A percentile compares a stretch with the other conserved stretches of the same genome.
Evolutionary conservation across 345 rosid species (phyloP).

Genomic region (Turritis glabra): DNA sequence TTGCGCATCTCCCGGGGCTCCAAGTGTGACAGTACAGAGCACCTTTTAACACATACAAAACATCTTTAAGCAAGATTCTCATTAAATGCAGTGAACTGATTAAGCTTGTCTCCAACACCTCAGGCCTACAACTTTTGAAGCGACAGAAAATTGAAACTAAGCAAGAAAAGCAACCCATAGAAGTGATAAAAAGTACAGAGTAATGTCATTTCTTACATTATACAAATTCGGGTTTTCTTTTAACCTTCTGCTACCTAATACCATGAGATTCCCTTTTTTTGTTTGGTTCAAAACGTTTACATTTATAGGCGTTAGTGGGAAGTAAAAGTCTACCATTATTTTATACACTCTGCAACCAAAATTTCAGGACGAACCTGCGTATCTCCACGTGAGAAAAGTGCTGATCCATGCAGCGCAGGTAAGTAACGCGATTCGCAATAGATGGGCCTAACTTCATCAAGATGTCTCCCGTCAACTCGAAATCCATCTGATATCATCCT

Average conservation of each 20-base stretch:
- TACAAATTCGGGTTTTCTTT: not conserved
- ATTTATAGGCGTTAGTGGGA: not conserved
- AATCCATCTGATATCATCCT: conserved; percentile 81
- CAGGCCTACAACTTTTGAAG: conserved; percentile 15
- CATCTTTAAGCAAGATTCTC: conserved; percentile 15
- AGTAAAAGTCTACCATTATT: not conserved
- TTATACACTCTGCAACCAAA: not conserved
- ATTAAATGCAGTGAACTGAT: conserved; percentile 1
- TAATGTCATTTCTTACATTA: not conserved
- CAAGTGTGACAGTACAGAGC: conserved; percentile 91
- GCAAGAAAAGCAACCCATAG: conserved; percentile 8
- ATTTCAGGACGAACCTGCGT: conserved; percentile 66
- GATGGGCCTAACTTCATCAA: conserved; percentile 85
- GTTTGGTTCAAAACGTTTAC: not conserved
- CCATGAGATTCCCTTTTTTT: too few relatives aligned
- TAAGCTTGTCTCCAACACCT: not conserved
- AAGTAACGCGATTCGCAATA: conserved; percentile 72
- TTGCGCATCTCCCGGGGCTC: conserved; percentile 93
- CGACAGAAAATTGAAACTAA: not conserved
- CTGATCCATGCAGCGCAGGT: conserved; percentile 82
- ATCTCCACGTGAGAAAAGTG: conserved; percentile 93
- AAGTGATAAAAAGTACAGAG: not conserved
- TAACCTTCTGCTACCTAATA: not conserved
- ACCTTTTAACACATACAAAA: conserved; percentile 51
- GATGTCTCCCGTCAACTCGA: conserved; percentile 87